Evolutionary conservation across 768 basidiomycete species (phyloP), one percentile per base, ranked within the genome.

Genomic region (Fomitopsis pulvina): DNA sequence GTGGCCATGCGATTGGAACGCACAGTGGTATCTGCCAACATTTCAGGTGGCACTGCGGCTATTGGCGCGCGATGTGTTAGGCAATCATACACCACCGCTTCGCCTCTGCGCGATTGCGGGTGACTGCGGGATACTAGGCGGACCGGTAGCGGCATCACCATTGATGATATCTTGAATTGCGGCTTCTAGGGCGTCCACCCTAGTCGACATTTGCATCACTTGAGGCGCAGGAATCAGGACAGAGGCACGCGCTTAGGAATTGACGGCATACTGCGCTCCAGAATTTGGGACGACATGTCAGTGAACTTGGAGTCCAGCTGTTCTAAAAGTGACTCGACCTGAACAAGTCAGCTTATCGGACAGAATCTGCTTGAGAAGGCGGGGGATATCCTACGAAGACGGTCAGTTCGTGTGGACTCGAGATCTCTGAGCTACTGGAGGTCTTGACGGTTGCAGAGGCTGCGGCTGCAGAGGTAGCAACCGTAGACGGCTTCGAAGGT

Each of bases 151-250:
- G 14, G 78, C 65, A 52, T 87, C 87, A 25, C 81, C 82, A 53
- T 84, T 88, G 61, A 96, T 92, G 42, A 95, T 87, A 60, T 95
- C 92, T 57, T 93, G 90, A 48, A 96, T 93, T 10, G 92, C 81
- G 16, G 81, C 81, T 62, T 96, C 93, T 26, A 96, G 73, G 16
- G 87, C 79, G 60, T 96, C 92, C 20, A 96, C 92, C 39, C 93
- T 79, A 32, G 80, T 78, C 1, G 92, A 94, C 93, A 95, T 96
- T 59, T 92, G 87, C 48, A 71, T 79, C 93, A 96, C 93, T 95
- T n/a, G n/a, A n/a, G 61, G 45, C 47, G 25, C n/a, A 32, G 41
- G 29, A 14, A 29, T 47, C 10, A 47, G 45, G 28, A 30, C 32
- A 20, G 47, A 28, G 12, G 25, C 25, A 45, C 24, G 38, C 2